Evolutionary conservation across 1,284 basidiomycete species (phyloP).

Genomic region (Leccinum colubrinum): DNA sequence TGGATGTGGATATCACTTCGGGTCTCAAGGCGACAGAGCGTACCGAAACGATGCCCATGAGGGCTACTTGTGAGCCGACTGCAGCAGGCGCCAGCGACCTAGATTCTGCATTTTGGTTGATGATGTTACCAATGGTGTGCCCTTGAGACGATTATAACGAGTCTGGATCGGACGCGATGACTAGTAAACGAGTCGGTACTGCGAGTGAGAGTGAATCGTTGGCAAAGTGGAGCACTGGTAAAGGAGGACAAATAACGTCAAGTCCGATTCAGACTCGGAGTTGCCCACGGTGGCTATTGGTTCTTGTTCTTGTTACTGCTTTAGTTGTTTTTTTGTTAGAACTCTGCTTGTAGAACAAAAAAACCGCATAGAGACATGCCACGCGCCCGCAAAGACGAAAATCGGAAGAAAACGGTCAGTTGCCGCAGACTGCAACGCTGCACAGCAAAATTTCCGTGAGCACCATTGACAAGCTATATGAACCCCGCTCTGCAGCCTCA

Average conservation of each 20-base stretch:
- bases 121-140: slow-evolving; percentile 39
- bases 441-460: background rate
- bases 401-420: background rate
- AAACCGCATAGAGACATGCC: background rate
- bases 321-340: background rate
- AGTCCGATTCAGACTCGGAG: background rate
- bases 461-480: background rate
- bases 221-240: no score
- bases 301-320: background rate
- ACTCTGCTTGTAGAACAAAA: background rate
- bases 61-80: no score
- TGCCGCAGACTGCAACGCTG: background rate
- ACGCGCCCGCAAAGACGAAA: background rate
- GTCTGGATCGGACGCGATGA: slow-evolving; percentile 12
- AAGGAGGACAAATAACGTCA: background rate
- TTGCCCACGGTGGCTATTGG: background rate
- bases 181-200: slow-evolving; percentile 17
- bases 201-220: background rate
- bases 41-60: slow-evolving; percentile 47
- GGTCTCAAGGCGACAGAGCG: background rate
- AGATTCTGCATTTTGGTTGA: slow-evolving; percentile 42
- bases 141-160: slow-evolving; percentile 9
- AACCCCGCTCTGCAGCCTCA: background rate
- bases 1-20: no score
- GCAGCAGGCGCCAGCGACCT: slow-evolving; percentile 64